Evolutionary conservation across 2,329 filamentous ascomycete species (phyloP), one percentile per base, ranked within the genome.

Genomic region (Botrytis paeoniae): DNA sequence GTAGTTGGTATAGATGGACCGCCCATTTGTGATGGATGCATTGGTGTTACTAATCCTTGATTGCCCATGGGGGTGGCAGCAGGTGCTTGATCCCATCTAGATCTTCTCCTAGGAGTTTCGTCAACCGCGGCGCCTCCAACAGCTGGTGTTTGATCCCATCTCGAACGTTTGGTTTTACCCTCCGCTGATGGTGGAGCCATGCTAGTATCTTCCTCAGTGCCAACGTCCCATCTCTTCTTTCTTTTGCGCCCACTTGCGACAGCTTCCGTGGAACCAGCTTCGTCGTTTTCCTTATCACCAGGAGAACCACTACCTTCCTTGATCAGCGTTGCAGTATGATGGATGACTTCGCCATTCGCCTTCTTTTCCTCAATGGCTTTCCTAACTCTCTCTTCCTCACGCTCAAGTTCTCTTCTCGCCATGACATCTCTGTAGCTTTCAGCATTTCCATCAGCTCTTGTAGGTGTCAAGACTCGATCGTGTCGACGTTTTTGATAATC

Each of bases 401-500:
- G 90, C 83, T 99, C 95, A 16, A 98, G 83, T 78, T 99, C 95
- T 71, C 94, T 92, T 77, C 91, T 86, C 77, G 93, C 92, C 95
- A 99, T 98, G 70, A 97, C 87, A 76, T 97, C 93, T 78, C 93
- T 90, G 81, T 98, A 99, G 74, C 90, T 95, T 75, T 92, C 87
- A 29, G 93, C 94, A 77, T 94, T 91, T 72, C 89, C 91, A 81
- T 97, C 94, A 75, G 91, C 93, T 79, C 94, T 91, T 14, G 93
- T 94, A 7, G 95, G 94, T 35, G 94, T 96, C 75, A 98, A 86
- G 70, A 89, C 91, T 75, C 96, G 94, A 81, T 97, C 91, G 82
- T 97, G 97, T 74, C 95, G 91, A 77, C 95, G 93, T 84, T 97
- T 97, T 84, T 99, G 97, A 82, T 99, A 99, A 81, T 98, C 95